A percentile compares a stretch with the other conserved stretches of the same genome.
These are phyloP conservation scores for Paramecium biaurelia DNA, from an alignment of 73 alveolate species.

Conservation along the genomic window DNA sequence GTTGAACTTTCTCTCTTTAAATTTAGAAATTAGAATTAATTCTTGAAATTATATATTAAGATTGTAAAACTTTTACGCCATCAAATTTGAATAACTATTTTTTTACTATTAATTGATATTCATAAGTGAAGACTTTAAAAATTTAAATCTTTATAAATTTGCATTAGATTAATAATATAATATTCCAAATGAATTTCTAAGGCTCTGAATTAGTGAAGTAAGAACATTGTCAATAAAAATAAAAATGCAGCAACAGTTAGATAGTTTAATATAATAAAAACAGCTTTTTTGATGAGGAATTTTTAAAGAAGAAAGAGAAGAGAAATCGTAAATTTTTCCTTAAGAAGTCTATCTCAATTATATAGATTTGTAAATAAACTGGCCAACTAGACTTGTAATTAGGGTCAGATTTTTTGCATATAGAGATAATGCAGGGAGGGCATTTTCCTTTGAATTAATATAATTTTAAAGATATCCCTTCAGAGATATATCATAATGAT, in stretches of 20 bases:
- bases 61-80: neutral
- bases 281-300: neutral
- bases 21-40: neutral
- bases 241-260: neutral
- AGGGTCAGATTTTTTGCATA: neutral
- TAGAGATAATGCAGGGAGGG: neutral
- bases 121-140: neutral
- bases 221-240: neutral
- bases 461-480: neutral
- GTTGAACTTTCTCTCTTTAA: neutral
- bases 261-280: neutral
- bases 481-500: neutral
- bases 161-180: neutral
- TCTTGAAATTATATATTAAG: neutral
- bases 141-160: neutral
- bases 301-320: neutral
- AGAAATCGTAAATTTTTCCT: neutral
- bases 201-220: neutral
- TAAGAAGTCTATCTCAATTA: neutral
- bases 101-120: neutral
- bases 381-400: neutral
- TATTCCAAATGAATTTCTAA: neutral
- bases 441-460: constrained; percentile 14
- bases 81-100: neutral
- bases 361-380: neutral